Evolutionary conservation across 2,329 filamentous ascomycete species (phyloP).

Genomic region (Teratosphaeria pseudoeucalypti): DNA sequence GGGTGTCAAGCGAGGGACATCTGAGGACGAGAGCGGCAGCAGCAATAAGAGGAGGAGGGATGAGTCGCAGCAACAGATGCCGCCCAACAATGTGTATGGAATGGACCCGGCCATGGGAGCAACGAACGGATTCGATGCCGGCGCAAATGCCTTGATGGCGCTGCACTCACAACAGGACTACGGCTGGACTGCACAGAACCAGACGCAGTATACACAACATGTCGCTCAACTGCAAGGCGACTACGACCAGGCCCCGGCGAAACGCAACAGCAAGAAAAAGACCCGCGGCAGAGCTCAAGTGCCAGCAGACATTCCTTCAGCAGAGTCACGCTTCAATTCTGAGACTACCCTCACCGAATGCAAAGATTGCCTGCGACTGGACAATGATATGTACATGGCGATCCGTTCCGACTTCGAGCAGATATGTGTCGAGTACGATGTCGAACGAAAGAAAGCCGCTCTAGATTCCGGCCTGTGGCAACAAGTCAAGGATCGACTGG

Average conservation of each 20-base stretch:
- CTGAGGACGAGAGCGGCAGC: background rate
- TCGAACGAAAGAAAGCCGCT: constrained; percentile 61
- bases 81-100: background rate
- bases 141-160: background rate
- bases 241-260: constrained; percentile 50
- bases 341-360: constrained; percentile 75
- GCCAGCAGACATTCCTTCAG: constrained; percentile 54
- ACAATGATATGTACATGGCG: constrained; percentile 52
- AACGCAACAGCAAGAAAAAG: constrained; percentile 57
- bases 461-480: constrained; percentile 67
- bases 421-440: constrained; percentile 57
- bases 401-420: constrained; percentile 57
- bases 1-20: background rate
- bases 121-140: background rate
- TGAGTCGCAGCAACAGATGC: background rate
- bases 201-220: constrained; percentile 12
- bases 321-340: constrained; percentile 63
- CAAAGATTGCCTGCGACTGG: constrained; percentile 57
- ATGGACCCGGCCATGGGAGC: background rate
- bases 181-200: constrained; percentile 9
- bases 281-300: constrained; percentile 59
- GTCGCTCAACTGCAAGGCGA: constrained; percentile 30
- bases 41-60: constrained; percentile 1
- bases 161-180: constrained; percentile 2
- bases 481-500: constrained; percentile 54